Evolutionary conservation across 371 early-diverging fungal genomes (phyloP), one percentile per base, ranked within the genome.

Genomic region (Chytridium lagenaria): DNA sequence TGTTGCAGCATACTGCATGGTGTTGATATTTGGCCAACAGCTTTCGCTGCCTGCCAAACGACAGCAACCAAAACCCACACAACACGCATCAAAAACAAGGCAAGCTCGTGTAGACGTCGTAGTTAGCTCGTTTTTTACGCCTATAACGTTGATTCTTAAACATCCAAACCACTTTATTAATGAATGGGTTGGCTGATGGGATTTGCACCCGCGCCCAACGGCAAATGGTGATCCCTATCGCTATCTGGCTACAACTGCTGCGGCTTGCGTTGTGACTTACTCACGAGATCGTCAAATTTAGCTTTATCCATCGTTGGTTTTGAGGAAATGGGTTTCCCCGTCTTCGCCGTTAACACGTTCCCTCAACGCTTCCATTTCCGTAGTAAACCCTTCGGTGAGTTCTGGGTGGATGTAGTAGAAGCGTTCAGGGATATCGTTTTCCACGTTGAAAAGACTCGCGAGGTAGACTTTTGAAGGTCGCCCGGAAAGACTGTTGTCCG

Each of bases 371-470:
- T 44, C 76, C 73, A 79, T 76, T 33, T 74, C 69, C 22, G 72
- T 51, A 22, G 22, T 33, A 28, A 69, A 66, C 19, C 72, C 76
- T 40, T 73, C 67, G 23, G 67, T 64, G 23, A 70, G 50, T 44
- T 79, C 76, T 26, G 73, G 67, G 50, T 79, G 79, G 1, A 79
- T 70, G 36, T 76, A 79, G 44, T 69, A 79, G 23, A 50, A 50
- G 16, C 44, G 26, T 26, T 65, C 28, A 7, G 2, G 49, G 38
- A 31, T 23, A 10, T 70, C n/a, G 70, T 72, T 67, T 52, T 59
- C 80, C 76, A 79, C 38, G 57, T 76, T 2, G 77, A 70, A 50
- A 79, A 79, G 31, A 65, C 44, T 2, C 80, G 63, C 37, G 63
- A 72, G 19, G 30, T 12, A 7, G 74, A 63, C 30, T 61, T 55